Base-by-base conservation (phyloP, 441 rosid species). In the Mallotus japonicus region DNA sequence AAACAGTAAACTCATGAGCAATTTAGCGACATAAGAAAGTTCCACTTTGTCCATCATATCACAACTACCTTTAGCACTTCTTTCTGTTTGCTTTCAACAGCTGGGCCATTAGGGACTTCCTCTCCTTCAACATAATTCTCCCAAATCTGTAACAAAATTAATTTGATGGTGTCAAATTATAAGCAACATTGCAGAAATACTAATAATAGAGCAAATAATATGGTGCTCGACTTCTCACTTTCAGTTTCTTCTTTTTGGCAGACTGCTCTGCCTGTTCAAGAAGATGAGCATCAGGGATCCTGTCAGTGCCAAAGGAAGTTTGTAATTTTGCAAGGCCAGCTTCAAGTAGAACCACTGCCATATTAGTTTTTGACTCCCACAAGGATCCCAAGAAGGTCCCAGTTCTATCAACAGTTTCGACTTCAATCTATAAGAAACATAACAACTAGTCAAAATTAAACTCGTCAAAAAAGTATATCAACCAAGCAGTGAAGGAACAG, bases 61-160 rank as follows among this genome's bases (percentile, higher is more conserved):
- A 47, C 50, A 20, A 65, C 73, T 74, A 95, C 99, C 94, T 93
- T 85, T 51, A 92, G 75, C 73, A 88, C 85, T 87, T 95, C 99
- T 80, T 95, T 95, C 79, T 95, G 92, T 82, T 84, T 92, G 85
- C 81, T 86, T 74, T 92, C 98, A 70, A 78, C 85, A 22, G 82
- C 83, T 40, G 95, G 62, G 72, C 93, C 90, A 79, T 86, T 87
- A 56, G 92, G 75, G 6, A 82, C 89, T 83, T 87, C 98, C 80
- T 91, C 97, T 78, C 99, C 99, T 88, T 95, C 99, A 66, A 93
- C 98, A 83, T 87, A 92, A 34, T 89, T 93, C 87, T 92, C 98
- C 99, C 99, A 95, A 40, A 93, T 80, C 99, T 95, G 85, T 51
- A 81, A 73, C 60, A 51, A 71, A 64, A 37, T 12, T 60, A 12